These are phyloP conservation scores for Astraeus odoratus DNA, from an alignment of 768 basidiomycete genomes.

Conservation along the genomic window DNA sequence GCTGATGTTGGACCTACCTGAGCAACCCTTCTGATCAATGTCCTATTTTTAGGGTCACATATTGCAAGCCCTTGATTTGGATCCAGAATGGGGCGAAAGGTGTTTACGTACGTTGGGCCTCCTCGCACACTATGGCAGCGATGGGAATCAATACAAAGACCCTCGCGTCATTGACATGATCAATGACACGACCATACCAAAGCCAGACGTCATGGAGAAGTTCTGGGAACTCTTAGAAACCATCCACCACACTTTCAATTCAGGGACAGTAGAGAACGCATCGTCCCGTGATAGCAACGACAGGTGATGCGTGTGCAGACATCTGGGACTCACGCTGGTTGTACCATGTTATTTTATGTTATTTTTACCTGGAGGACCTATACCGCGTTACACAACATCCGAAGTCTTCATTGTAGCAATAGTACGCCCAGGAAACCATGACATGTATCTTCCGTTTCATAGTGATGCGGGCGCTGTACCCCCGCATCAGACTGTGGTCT, in stretches of 20 bases:
- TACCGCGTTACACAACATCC: no score
- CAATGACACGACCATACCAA: slow-evolving; percentile 37
- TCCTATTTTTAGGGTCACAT: slow-evolving; percentile 41
- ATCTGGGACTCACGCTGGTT: neutral
- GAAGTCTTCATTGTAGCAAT: no score
- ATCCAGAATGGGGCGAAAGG: slow-evolving; percentile 35
- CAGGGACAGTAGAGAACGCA: slow-evolving; percentile 15
- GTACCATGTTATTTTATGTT: neutral
- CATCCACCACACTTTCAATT: slow-evolving; percentile 36
- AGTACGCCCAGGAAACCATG: no score
- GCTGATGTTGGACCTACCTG: neutral
- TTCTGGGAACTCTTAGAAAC: slow-evolving; percentile 43
- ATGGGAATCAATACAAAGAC: slow-evolving; percentile 44
- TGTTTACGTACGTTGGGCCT: slow-evolving; percentile 47
- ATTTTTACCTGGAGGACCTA: no score
- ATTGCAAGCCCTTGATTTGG: slow-evolving; percentile 41
- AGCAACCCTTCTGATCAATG: neutral
- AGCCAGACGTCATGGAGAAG: slow-evolving; percentile 40
- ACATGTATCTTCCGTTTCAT: no score
- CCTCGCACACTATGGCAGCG: slow-evolving; percentile 48
- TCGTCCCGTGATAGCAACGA: neutral
- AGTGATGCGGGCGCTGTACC: no score
- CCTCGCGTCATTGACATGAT: slow-evolving; percentile 43
- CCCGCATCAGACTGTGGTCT: no score
- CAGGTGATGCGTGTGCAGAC: neutral